A percentile compares a stretch with the other conserved stretches of the same genome.
These are phyloP conservation scores for Pneumocystis carinii DNA, from an alignment of 1,139 yeast species.

Conservation along the genomic window DNA sequence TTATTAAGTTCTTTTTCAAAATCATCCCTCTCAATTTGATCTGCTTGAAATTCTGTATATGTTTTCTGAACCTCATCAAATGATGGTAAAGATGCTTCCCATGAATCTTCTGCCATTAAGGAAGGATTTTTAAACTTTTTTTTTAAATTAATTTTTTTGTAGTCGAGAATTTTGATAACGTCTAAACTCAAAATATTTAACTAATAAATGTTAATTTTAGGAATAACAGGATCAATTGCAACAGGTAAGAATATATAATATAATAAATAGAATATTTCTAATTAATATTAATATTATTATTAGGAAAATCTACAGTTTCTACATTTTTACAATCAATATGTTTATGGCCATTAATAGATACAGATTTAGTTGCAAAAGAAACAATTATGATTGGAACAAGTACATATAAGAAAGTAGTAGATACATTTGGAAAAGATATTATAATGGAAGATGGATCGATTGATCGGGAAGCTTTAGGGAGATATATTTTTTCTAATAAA, in stretches of 20 bases:
- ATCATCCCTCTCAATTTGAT: not conserved
- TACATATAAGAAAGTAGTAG: conserved; percentile 53
- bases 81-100: not conserved
- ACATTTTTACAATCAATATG: conserved; percentile 38
- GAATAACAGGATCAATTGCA: not conserved
- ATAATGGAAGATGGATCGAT: conserved; percentile 23
- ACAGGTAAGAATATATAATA: not conserved
- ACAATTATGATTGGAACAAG: conserved; percentile 67
- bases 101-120: not conserved
- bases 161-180: not conserved
- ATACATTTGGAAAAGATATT: conserved; percentile 49
- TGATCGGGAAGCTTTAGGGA: conserved; percentile 63
- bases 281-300: not conserved
- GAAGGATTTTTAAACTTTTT: not conserved
- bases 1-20: not conserved
- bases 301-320: conserved; percentile 68
- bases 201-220: not conserved
- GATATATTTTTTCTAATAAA: conserved; percentile 60
- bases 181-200: not conserved
- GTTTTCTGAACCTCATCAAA: not conserved
- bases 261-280: not conserved
- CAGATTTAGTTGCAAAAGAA: conserved; percentile 74
- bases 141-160: not conserved
- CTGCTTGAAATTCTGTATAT: not conserved
- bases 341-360: conserved; percentile 54